Base-by-base conservation (phyloP, 495 filamentous ascomycete species). In the Trichoderma parareesei region DNA sequence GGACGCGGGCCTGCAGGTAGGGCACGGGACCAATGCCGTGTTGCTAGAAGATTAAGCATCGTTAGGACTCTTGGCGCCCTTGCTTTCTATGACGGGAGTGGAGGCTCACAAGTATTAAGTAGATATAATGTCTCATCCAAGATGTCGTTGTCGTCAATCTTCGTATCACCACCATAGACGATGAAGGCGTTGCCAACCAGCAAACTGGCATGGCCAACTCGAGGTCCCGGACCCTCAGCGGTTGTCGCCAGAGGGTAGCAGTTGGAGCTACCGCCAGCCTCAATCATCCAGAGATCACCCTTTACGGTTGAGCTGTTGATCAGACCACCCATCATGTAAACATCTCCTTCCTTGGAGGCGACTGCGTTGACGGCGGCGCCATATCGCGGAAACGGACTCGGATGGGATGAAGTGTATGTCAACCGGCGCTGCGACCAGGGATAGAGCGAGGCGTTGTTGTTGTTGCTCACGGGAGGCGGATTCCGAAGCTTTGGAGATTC, bases 181-280 rank as follows among this genome's bases (percentile, higher is more conserved):
- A 99, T 99, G 71, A 97, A 99, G 1, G 95, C 95, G 78, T 99
- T 99, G 33, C 95, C 95, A 43, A 98, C 95, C 8, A 99, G 80
- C 72, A 99, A 81, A 79, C 91, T 92, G 5, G 94, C 84, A 79
- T 99, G 95, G 11, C 95, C 95, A 43, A 99, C 95, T 78, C 95
- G 84, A 3, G 95, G 93, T 5, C 95, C 94, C 0, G 95, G 95
- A 0, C 95, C 93, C 73, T 99, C 94, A 27, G 90, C 88, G 2
- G 90, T 94, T 0, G 95, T 97, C 7, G 87, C 84, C 57, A 99
- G 86, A 33, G 92, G 93, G 72, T 94, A 94, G 73, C 95, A 97
- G 5, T 90, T 85, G 76, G 98, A 83, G 68, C 84, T 91, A n/a
- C 85, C 85, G 48, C 88, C 91, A 66, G 91, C 90, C 75, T 99